Conservation (phyloP, 176 grass and related monocot species). For the Neostapfia colusana region DNA sequence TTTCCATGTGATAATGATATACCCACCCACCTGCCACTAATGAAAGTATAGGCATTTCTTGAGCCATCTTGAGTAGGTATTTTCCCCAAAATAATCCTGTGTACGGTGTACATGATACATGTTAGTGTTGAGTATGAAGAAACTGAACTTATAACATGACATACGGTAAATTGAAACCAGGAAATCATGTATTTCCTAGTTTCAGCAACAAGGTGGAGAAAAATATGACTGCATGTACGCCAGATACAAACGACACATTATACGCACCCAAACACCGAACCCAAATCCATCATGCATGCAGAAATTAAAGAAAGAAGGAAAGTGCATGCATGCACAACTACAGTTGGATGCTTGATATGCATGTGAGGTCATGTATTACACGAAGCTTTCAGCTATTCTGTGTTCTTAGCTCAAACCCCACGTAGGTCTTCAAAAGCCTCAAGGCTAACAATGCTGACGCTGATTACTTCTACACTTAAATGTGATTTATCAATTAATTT, state of each 20-base stretch:
- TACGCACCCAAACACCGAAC: background rate
- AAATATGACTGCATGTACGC: background rate
- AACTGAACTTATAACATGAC: constrained; percentile 30
- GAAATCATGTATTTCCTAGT: constrained; percentile 24
- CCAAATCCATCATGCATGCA: constrained; percentile 18
- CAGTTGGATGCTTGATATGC: no score
- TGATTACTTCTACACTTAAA: no score
- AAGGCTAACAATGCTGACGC: no score
- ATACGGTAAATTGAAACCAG: background rate
- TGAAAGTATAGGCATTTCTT: constrained; percentile 82
- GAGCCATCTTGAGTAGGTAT: constrained; percentile 92
- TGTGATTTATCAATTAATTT: no score
- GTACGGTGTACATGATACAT: constrained; percentile 51
- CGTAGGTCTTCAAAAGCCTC: no score
- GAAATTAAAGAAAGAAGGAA: background rate
- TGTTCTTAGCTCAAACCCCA: no score
- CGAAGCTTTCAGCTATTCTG: no score
- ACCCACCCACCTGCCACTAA: constrained; percentile 81
- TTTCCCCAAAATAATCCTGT: constrained; percentile 94
- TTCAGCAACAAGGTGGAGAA: constrained; percentile 19
- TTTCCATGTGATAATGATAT: constrained; percentile 44
- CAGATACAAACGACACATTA: background rate
- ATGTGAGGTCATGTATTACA: background rate
- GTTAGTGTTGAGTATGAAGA: constrained; percentile 50
- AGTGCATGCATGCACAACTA: background rate